These are phyloP conservation scores for Hamiltosporidium tvaerminnensis DNA, from an alignment of 371 early-diverging fungal genomes.

Conservation along the genomic window DNA sequence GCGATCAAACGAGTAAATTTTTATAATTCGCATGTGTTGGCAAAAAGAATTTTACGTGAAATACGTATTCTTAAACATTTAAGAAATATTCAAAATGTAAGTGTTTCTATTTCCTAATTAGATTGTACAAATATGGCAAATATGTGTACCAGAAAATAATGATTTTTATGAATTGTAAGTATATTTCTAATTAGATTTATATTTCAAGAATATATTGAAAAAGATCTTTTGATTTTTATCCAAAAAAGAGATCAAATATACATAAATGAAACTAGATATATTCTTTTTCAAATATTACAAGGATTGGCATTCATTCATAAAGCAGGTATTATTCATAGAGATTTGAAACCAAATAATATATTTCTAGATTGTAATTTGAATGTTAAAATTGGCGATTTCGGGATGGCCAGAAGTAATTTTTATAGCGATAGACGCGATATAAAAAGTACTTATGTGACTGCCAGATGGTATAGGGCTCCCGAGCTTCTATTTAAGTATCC, in stretches of 20 bases:
- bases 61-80: background rate
- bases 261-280: constrained; percentile 9
- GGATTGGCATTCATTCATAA: constrained; percentile 22
- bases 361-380: constrained; percentile 17
- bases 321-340: constrained; percentile 30
- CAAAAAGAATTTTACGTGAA: background rate
- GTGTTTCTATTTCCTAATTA: no score
- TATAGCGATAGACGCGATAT: background rate
- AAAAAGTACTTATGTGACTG: background rate
- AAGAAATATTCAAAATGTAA: no score
- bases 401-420: constrained; percentile 11
- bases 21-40: background rate
- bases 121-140: no score
- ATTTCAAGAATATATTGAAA: no score
- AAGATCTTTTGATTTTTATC: no score
- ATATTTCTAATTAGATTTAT: no score
- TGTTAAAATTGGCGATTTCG: constrained; percentile 35
- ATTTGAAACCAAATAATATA: constrained; percentile 28
- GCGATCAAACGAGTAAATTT: background rate
- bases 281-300: constrained; percentile 17
- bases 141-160: no score
- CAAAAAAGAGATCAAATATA: no score
- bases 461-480: constrained; percentile 48
- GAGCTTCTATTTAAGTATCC: constrained; percentile 40
- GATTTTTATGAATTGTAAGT: no score